These are phyloP conservation scores for Quercus phellos DNA, from an alignment of 331 rosid genomes.

Conservation along the genomic window DNA sequence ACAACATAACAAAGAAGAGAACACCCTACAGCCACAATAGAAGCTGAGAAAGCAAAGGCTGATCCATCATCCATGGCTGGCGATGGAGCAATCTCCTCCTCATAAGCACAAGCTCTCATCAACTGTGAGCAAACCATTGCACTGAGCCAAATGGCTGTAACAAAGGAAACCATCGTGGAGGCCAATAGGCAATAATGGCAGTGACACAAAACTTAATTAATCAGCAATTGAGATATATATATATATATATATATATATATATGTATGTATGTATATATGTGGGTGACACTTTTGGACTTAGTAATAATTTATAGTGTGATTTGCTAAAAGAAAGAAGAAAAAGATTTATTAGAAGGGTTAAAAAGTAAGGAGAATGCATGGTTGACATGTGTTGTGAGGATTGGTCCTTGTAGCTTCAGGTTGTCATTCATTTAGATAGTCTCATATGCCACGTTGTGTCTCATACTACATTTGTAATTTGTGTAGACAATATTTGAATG, in stretches of 20 bases:
- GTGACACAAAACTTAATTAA: neutral
- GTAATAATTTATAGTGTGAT: neutral
- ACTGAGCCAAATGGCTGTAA: neutral
- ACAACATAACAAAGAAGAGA: neutral
- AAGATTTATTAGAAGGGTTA: no score
- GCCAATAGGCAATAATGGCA: no score
- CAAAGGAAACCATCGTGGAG: neutral
- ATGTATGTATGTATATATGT: neutral
- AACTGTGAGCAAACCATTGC: neutral
- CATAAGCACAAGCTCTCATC: neutral
- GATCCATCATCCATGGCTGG: neutral
- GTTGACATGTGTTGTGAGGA: neutral
- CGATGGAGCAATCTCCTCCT: neutral
- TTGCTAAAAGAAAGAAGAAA: no score
- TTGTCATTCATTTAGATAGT: neutral
- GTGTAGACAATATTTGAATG: neutral
- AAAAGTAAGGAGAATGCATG: neutral
- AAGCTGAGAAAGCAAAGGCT: neutral
- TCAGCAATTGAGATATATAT: neutral
- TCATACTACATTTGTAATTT: neutral
- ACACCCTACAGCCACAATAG: neutral
- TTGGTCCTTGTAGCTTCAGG: neutral
- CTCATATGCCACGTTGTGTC: neutral
- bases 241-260: no score
- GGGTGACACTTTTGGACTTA: neutral